Evolutionary conservation across 352 stramenopile species (phyloP).

Genomic region (Pythium plurisporium): DNA sequence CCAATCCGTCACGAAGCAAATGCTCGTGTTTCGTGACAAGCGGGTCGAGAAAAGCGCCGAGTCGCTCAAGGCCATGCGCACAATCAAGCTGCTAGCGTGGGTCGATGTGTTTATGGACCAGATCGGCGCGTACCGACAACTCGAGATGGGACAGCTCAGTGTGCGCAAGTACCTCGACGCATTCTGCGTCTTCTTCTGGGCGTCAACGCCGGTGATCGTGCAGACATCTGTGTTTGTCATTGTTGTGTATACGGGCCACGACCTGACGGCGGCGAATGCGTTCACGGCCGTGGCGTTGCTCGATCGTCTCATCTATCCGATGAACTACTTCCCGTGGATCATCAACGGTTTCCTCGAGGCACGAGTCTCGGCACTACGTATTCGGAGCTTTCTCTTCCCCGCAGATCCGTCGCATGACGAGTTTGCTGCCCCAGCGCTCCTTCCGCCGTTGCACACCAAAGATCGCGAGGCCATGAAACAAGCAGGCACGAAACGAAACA

Average conservation of each 20-base stretch:
- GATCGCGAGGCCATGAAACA: neutral
- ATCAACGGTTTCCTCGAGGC: constrained; percentile 88
- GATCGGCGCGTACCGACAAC: constrained; percentile 44
- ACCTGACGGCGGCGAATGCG: constrained; percentile 73
- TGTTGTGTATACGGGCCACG: constrained; percentile 62
- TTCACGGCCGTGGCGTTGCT: constrained; percentile 86
- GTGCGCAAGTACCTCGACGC: constrained; percentile 87
- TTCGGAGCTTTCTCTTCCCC: constrained; percentile 69
- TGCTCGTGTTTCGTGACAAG: constrained; percentile 81
- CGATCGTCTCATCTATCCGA: constrained; percentile 86
- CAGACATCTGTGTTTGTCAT: constrained; percentile 80
- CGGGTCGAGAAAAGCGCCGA: constrained; percentile 68
- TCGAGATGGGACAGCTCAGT: constrained; percentile 67
- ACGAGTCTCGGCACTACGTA: constrained; percentile 69
- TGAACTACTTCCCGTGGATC: constrained; percentile 92
- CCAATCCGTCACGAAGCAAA: constrained; percentile 53
- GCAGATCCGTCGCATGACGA: neutral
- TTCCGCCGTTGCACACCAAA: constrained; percentile 1
- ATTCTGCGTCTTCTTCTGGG: constrained; percentile 90
- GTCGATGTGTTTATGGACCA: constrained; percentile 36
- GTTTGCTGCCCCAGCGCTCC: neutral
- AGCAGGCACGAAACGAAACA: neutral
- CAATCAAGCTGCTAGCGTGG: constrained; percentile 79
- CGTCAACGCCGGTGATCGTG: constrained; percentile 83
- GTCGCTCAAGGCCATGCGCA: constrained; percentile 63